Evolutionary conservation across 2,329 filamentous ascomycete species (phyloP).

Genomic region (Aspergillus alliaceus): DNA sequence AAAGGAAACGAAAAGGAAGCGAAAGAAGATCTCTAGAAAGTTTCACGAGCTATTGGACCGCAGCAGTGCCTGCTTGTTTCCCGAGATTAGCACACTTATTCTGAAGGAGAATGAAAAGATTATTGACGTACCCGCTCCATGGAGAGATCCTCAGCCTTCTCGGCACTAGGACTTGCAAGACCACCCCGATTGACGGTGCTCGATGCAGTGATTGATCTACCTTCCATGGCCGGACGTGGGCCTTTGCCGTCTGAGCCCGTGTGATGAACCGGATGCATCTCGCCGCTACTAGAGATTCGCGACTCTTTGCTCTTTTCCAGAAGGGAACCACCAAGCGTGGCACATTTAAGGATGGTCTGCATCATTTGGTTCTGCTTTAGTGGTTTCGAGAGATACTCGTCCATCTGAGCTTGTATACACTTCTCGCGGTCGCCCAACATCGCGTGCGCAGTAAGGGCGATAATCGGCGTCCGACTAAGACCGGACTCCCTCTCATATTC

Average conservation of each 20-base stretch:
- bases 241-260: slow-evolving; percentile 37
- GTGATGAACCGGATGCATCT: slow-evolving; percentile 36
- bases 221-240: slow-evolving; percentile 58
- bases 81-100: slow-evolving; percentile 17
- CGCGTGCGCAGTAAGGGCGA: slow-evolving; percentile 93
- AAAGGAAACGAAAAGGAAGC: slow-evolving; percentile 25
- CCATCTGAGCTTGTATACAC: slow-evolving; percentile 98
- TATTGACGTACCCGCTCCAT: slow-evolving; percentile 52
- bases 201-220: slow-evolving; percentile 68
- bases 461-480: slow-evolving; percentile 85
- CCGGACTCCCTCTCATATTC: slow-evolving; percentile 86
- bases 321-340: slow-evolving; percentile 68
- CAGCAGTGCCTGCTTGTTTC: slow-evolving; percentile 36
- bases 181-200: slow-evolving; percentile 58
- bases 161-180: slow-evolving; percentile 62
- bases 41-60: slow-evolving; percentile 52
- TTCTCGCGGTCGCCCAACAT: slow-evolving; percentile 99
- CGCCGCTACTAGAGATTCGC: slow-evolving; percentile 39
- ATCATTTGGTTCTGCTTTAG: slow-evolving; percentile 96
- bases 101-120: slow-evolving; percentile 5
- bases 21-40: slow-evolving; percentile 21
- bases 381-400: slow-evolving; percentile 96
- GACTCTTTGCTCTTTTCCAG: slow-evolving; percentile 46
- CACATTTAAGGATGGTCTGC: slow-evolving; percentile 95
- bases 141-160: slow-evolving; percentile 62